These are phyloP conservation scores for Ophidiomyces ophidiicola DNA, from an alignment of 2,329 filamentous ascomycete species.

Conservation along the genomic window DNA sequence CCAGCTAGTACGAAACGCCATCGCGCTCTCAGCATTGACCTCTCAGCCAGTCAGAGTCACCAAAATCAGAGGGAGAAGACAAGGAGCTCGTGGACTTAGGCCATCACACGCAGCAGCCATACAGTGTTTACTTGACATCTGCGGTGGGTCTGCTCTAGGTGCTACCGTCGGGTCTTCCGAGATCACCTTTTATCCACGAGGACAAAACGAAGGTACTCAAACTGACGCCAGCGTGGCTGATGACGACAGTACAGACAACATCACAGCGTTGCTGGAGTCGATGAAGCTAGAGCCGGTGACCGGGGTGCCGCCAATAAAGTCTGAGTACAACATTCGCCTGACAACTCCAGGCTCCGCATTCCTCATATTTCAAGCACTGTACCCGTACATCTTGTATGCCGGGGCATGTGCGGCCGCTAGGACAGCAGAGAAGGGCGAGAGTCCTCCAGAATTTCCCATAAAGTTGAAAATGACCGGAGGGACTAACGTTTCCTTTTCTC, in stretches of 20 bases:
- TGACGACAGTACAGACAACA: neutral
- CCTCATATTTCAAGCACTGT: conserved; percentile 47
- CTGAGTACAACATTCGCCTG: conserved; percentile 33
- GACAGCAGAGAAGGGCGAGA: conserved; percentile 5
- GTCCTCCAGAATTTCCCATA: conserved; percentile 16
- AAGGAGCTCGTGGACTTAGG: conserved; percentile 43
- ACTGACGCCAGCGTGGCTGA: neutral
- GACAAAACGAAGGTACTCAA: neutral
- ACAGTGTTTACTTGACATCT: conserved; percentile 41
- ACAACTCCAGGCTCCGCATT: conserved; percentile 43
- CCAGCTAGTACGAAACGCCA: conserved; percentile 46
- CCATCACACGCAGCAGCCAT: conserved; percentile 46
- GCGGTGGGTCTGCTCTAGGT: conserved; percentile 31
- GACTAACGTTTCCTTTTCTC: conserved; percentile 45
- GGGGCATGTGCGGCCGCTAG: conserved; percentile 14
- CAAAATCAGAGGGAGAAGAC: conserved; percentile 42
- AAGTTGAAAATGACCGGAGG: conserved; percentile 42
- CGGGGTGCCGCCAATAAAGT: conserved; percentile 13
- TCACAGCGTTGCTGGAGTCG: conserved; percentile 1
- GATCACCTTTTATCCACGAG: conserved; percentile 25
- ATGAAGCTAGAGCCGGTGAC: conserved; percentile 1
- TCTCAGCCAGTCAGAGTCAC: conserved; percentile 39
- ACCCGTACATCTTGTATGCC: conserved; percentile 45
- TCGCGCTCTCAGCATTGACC: conserved; percentile 44
- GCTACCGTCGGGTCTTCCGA: conserved; percentile 27